These are phyloP conservation scores for Mycothermus thermophilus DNA, from an alignment of 495 filamentous ascomycete species.

Conservation along the genomic window DNA sequence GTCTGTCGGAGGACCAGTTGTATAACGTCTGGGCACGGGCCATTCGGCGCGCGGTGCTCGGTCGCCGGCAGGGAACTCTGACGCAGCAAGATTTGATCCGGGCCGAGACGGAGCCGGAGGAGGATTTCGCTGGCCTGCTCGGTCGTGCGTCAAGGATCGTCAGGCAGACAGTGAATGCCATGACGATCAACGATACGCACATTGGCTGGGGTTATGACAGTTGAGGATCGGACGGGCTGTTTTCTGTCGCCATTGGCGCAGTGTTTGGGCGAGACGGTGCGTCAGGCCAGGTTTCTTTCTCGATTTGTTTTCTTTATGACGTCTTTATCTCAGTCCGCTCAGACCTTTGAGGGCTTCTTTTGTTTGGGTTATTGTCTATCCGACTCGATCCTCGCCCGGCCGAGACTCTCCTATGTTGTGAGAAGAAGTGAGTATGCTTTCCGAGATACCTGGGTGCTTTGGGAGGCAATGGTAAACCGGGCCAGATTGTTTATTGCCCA, in stretches of 20 bases:
- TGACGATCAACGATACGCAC: constrained; percentile 32
- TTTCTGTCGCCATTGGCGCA: no score
- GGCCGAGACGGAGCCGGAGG: constrained; percentile 21
- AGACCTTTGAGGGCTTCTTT: no score
- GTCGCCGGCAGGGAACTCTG: constrained; percentile 24
- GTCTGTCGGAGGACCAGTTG: constrained; percentile 32
- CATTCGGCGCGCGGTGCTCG: constrained; percentile 27
- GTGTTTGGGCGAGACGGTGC: no score
- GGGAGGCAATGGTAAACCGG: no score
- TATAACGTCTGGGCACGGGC: constrained; percentile 35
- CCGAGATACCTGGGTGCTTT: no score
- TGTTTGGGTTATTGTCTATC: no score
- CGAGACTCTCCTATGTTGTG: no score
- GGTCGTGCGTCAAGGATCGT: constrained; percentile 22
- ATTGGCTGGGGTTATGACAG: constrained; percentile 29
- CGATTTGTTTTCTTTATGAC: no score
- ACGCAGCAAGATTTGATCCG: constrained; percentile 28
- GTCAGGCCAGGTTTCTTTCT: background rate
- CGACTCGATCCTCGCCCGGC: no score
- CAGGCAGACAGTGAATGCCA: constrained; percentile 25
- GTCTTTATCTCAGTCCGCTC: no score
- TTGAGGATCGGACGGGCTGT: background rate
- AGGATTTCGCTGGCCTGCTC: constrained; percentile 13
- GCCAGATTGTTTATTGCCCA: no score
- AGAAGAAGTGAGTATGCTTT: no score